Conservation (phyloP, 257 asterid species). For the Datura wrightii region DNA sequence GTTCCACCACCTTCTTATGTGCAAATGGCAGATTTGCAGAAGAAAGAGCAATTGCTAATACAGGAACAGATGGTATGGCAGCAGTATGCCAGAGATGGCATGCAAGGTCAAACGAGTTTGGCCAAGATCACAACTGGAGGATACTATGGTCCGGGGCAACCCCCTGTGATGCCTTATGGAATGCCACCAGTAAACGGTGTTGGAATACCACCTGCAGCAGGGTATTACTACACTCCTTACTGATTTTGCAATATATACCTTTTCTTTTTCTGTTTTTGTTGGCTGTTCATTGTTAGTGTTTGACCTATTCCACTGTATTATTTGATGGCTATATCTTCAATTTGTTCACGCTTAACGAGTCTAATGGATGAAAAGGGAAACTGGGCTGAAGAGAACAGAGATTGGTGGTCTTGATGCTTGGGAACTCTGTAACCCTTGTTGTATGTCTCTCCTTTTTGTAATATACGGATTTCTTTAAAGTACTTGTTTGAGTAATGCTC, state of each 20-base stretch:
- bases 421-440: conserved; percentile 41
- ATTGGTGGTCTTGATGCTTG: conserved; percentile 31
- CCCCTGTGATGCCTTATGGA: conserved; percentile 62
- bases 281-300: conserved; percentile 23
- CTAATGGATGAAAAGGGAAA: conserved; percentile 39
- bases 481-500: conserved; percentile 29
- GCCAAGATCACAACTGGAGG: conserved; percentile 68
- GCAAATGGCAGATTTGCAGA: conserved; percentile 88
- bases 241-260: conserved; percentile 38
- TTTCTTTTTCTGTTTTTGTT: neutral
- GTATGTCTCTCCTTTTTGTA: conserved; percentile 7
- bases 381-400: conserved; percentile 41
- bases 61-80: conserved; percentile 91
- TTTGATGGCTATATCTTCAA: conserved; percentile 47
- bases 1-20: conserved; percentile 81
- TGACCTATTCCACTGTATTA: conserved; percentile 42
- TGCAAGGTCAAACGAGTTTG: conserved; percentile 82
- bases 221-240: conserved; percentile 61
- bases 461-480: conserved; percentile 11
- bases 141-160: conserved; percentile 57
- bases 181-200: conserved; percentile 71
- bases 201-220: conserved; percentile 39
- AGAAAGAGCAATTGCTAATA: conserved; percentile 70
- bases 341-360: conserved; percentile 44
- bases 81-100: conserved; percentile 71